Conservation (phyloP, 257 asterid species). For the Solanum sejunctum region DNA sequence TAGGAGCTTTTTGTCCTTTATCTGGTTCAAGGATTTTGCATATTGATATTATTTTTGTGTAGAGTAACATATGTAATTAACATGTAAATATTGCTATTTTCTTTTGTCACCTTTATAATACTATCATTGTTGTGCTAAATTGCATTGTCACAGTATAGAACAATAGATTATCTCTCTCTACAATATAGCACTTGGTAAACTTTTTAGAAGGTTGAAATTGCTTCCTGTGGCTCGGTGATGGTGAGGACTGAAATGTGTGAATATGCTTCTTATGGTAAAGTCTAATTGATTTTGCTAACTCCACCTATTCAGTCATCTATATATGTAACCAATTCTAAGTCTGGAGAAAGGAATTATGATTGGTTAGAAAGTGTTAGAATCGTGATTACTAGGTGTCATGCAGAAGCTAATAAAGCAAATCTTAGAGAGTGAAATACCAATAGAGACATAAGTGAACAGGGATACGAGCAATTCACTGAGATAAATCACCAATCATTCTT, state of each 20-base stretch:
- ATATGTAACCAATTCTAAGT: background rate
- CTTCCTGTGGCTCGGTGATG: background rate
- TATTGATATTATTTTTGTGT: background rate
- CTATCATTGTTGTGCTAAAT: background rate
- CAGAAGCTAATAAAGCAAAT: background rate
- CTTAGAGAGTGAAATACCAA: background rate
- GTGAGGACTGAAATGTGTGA: background rate
- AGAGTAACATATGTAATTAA: background rate
- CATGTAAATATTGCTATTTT: background rate
- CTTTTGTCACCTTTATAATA: background rate
- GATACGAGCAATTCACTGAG: background rate
- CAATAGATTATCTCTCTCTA: background rate
- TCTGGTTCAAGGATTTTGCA: background rate
- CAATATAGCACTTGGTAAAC: background rate
- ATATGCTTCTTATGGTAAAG: background rate
- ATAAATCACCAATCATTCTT: background rate
- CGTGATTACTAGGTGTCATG: background rate
- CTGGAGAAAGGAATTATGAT: background rate
- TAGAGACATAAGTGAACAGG: background rate
- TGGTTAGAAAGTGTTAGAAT: background rate
- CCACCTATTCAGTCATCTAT: background rate
- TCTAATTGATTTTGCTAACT: background rate
- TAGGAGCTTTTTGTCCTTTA: background rate
- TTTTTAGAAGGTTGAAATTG: background rate
- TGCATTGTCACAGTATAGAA: background rate